Evolutionary conservation across 441 rosid genomes (phyloP).

Genomic region (Rhodomyrtus psidioides): DNA sequence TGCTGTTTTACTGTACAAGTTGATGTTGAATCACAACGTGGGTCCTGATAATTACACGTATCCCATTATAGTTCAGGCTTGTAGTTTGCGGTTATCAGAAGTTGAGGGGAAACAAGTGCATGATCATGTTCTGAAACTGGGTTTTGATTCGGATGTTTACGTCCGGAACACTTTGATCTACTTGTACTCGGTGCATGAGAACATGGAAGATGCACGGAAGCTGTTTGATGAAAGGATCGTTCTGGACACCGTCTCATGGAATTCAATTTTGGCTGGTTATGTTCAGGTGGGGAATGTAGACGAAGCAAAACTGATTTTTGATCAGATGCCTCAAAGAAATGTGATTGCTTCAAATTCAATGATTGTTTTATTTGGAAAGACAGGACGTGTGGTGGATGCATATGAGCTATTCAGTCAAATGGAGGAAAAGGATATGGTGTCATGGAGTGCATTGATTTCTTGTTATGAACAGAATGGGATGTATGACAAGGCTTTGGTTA

Average conservation of each 20-base stretch:
- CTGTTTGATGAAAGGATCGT: conserved; percentile 42
- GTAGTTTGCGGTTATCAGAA: conserved; percentile 20
- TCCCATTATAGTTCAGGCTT: conserved; percentile 40
- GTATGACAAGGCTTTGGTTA: conserved; percentile 31
- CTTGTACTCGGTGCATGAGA: conserved; percentile 35
- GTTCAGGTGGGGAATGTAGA: conserved; percentile 27
- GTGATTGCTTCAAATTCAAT: conserved; percentile 50
- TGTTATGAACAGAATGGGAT: conserved; percentile 42
- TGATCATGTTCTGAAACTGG: conserved; percentile 28
- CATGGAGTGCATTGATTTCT: conserved; percentile 60
- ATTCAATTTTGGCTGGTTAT: conserved; percentile 46
- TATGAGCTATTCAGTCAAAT: conserved; percentile 28
- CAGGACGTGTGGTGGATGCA: conserved; percentile 32
- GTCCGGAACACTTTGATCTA: conserved; percentile 41
- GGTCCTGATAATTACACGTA: conserved; percentile 38
- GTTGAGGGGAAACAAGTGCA: conserved; percentile 42
- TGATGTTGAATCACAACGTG: conserved; percentile 23
- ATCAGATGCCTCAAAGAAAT: conserved; percentile 37
- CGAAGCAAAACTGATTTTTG: conserved; percentile 34
- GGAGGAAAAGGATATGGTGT: conserved; percentile 41
- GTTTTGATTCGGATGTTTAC: conserved; percentile 41
- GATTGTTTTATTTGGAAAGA: conserved; percentile 42
- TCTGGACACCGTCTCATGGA: conserved; percentile 53
- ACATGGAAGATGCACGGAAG: conserved; percentile 24
- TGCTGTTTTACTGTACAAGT: conserved; percentile 27